Evolutionary conservation across 176 grass and related monocot genomes (phyloP).

Genomic region (Oryza brachyantha): DNA sequence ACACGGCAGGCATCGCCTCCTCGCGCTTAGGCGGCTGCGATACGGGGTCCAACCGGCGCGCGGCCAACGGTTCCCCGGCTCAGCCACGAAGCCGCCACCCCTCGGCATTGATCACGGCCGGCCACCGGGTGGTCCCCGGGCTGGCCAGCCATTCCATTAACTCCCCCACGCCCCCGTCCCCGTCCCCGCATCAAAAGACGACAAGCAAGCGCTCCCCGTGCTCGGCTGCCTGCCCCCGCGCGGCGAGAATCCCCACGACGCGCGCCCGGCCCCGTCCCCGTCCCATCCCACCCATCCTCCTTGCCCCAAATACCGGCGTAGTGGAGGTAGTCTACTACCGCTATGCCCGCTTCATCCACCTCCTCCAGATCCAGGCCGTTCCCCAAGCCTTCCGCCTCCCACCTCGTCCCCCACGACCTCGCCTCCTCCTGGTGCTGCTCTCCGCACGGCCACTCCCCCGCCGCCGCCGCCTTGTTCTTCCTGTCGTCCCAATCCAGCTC

Average conservation of each 20-base stretch:
- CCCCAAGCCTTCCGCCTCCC: conserved; percentile 31
- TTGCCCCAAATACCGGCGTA: neutral
- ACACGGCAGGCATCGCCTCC: no score
- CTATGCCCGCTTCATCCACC: conserved; percentile 22
- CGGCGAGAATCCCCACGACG: conserved; percentile 46
- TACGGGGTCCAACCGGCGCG: neutral
- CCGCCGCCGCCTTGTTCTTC: neutral
- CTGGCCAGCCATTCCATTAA: neutral
- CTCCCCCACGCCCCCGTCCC: neutral
- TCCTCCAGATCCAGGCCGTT: conserved; percentile 44
- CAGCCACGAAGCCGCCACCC: neutral
- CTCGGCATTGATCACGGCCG: neutral
- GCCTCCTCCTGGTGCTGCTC: conserved; percentile 59
- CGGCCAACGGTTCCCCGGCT: neutral
- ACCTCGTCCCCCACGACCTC: conserved; percentile 58
- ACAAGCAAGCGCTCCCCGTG: conserved; percentile 39
- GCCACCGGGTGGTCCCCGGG: neutral
- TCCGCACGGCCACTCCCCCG: conserved; percentile 2
- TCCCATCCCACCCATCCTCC: no score
- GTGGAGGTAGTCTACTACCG: no score
- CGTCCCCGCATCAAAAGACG: conserved; percentile 32
- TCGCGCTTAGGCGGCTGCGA: neutral
- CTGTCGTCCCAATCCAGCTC: conserved; percentile 8
- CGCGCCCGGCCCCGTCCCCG: neutral
- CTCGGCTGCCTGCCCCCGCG: conserved; percentile 17